Conservation (phyloP, 2,329 filamentous ascomycete genomes). For the Pezizomycotina sp. region DNA sequence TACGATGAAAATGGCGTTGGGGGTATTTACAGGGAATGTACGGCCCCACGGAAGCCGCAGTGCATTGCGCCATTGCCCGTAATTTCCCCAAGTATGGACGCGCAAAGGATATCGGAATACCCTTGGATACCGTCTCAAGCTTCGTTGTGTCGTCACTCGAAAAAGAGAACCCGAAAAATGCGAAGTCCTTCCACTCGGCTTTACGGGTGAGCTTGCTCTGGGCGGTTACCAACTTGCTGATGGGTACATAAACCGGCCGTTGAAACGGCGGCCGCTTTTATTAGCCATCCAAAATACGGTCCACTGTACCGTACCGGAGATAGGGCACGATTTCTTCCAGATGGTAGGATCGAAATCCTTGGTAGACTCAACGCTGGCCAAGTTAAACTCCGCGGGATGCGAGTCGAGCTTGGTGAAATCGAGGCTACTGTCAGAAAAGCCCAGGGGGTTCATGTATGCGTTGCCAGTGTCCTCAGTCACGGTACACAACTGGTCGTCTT, state of each 20-base stretch:
- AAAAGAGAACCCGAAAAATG: slow-evolving; percentile 28
- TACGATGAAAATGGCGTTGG: too few species aligned
- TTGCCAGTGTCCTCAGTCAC: slow-evolving; percentile 50
- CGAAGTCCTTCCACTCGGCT: slow-evolving; percentile 44
- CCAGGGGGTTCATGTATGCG: slow-evolving; percentile 45
- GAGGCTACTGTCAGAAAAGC: slow-evolving; percentile 52
- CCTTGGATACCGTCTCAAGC: slow-evolving; percentile 64
- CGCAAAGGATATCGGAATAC: slow-evolving; percentile 56
- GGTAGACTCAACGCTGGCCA: slow-evolving; percentile 67
- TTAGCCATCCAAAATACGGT: slow-evolving; percentile 47
- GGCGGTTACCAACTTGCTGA: slow-evolving; percentile 65
- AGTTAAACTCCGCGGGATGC: slow-evolving; percentile 71
- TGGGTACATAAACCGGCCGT: slow-evolving; percentile 64
- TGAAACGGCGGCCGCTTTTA: slow-evolving; percentile 57
- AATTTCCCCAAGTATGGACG: slow-evolving; percentile 41
- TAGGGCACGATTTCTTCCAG: slow-evolving; percentile 49
- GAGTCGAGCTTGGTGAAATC: slow-evolving; percentile 64
- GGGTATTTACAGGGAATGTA: slow-evolving; percentile 88
- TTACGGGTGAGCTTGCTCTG: slow-evolving; percentile 63
- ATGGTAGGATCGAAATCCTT: slow-evolving; percentile 64
- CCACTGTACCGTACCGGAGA: slow-evolving; percentile 72
- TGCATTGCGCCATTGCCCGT: slow-evolving; percentile 68
- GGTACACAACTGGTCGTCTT: slow-evolving; percentile 64
- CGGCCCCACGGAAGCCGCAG: slow-evolving; percentile 78
- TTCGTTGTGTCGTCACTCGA: slow-evolving; percentile 45